A percentile compares a stretch with the other conserved stretches of the same genome.
phyloP scores from a whole-genome alignment of 345 rosid species.

The Gossypium bickii region DNA sequence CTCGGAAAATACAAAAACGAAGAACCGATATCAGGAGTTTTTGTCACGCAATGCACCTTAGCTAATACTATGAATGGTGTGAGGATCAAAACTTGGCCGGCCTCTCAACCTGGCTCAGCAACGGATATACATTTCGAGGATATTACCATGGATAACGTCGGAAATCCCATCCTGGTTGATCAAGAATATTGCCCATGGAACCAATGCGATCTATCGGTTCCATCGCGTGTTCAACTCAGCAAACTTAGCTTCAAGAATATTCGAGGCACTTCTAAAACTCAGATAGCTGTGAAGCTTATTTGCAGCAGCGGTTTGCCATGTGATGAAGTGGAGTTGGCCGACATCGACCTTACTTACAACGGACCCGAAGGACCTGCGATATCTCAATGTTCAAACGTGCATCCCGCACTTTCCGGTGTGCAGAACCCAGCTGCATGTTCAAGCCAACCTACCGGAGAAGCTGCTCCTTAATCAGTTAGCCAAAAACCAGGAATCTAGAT shows the following conservation, averaged over 20 bases:
- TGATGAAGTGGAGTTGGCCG: constrained; percentile 16
- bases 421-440: constrained; percentile 9
- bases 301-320: constrained; percentile 29
- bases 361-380: constrained; percentile 14
- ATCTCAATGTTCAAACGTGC: constrained; percentile 25
- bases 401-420: constrained; percentile 21
- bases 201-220: background rate
- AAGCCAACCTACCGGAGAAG: background rate
- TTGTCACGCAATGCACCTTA: background rate
- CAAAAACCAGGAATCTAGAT: no score
- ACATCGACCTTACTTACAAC: constrained; percentile 22
- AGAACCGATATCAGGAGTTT: background rate
- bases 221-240: background rate
- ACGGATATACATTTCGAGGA: background rate
- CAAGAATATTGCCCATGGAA: background rate
- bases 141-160: background rate
- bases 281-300: constrained; percentile 14
- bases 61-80: background rate
- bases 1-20: background rate
- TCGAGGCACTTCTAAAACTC: background rate
- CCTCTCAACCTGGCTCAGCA: background rate
- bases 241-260: constrained; percentile 21
- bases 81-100: background rate
- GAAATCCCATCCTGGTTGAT: background rate
- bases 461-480: no score